These are phyloP conservation scores for Colletotrichum tanaceti DNA, from an alignment of 2,329 filamentous ascomycete genomes.

Conservation along the genomic window DNA sequence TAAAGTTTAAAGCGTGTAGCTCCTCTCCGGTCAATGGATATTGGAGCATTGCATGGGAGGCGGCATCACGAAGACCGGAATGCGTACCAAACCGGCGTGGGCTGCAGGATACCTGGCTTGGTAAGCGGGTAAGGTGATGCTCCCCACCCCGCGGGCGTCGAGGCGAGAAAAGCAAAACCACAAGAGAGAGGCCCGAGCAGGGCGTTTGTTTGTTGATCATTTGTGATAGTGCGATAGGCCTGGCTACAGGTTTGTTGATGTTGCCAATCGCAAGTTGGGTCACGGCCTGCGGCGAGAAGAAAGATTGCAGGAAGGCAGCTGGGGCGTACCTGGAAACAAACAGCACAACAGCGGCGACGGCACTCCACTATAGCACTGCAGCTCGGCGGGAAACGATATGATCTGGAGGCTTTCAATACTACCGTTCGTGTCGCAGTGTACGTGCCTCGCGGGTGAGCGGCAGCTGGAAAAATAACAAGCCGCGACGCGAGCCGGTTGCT, in stretches of 20 bases:
- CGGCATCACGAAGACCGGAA: background rate
- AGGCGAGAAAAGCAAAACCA: background rate
- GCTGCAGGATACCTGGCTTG: constrained; percentile 17
- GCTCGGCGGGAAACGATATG: constrained; percentile 18
- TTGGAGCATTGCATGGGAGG: background rate
- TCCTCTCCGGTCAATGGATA: background rate
- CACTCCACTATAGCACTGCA: background rate
- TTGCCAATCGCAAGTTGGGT: constrained; percentile 3
- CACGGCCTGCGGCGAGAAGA: constrained; percentile 1
- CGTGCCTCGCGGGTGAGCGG: too few species aligned
- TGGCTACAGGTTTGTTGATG: constrained; percentile 13
- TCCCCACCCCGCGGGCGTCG: background rate
- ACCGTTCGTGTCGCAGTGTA: too few species aligned
- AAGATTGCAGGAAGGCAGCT: constrained; percentile 21
- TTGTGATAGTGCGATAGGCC: constrained; percentile 11
- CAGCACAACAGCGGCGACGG: constrained; percentile 19
- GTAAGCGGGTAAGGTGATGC: constrained; percentile 11
- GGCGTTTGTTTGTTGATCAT: constrained; percentile 29
- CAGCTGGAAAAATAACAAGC: constrained; percentile 25
- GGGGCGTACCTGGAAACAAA: constrained; percentile 17
- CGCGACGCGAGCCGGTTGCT: constrained; percentile 33
- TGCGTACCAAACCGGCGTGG: background rate
- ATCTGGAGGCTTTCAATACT: too few species aligned
- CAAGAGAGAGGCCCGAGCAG: constrained; percentile 11
- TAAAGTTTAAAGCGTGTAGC: constrained; percentile 1